These are phyloP conservation scores for Agaricus subrufescens DNA, from an alignment of 768 basidiomycete genomes.

Conservation along the genomic window DNA sequence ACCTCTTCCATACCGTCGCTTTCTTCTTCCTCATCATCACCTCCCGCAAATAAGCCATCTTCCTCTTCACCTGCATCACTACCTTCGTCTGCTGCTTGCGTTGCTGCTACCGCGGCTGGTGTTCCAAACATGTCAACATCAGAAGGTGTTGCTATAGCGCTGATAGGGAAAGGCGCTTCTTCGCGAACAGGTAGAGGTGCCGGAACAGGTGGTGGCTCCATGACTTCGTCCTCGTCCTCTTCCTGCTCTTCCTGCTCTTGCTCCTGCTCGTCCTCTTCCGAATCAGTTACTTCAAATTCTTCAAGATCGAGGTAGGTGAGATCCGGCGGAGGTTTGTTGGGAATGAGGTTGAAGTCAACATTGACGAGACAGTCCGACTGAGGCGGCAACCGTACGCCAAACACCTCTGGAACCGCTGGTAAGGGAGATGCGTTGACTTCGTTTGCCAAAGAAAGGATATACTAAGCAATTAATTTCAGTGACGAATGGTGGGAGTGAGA, in stretches of 20 bases:
- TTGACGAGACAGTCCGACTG: slow-evolving; percentile 66
- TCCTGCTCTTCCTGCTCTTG: slow-evolving; percentile 42
- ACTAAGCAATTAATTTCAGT: slow-evolving; percentile 35
- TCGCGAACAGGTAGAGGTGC: slow-evolving; percentile 24
- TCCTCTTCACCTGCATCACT: slow-evolving; percentile 72
- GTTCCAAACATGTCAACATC: slow-evolving; percentile 63
- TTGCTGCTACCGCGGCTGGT: slow-evolving; percentile 29
- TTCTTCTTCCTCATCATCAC: slow-evolving; percentile 71
- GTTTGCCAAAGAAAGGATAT: slow-evolving; percentile 72
- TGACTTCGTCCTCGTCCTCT: slow-evolving; percentile 59
- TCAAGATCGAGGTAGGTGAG: slow-evolving; percentile 79
- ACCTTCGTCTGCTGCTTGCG: slow-evolving; percentile 45
- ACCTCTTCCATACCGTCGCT: slow-evolving; percentile 84
- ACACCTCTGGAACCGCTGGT: slow-evolving; percentile 83
- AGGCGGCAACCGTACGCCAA: slow-evolving; percentile 79
- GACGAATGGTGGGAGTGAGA: background rate
- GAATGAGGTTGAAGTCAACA: slow-evolving; percentile 83
- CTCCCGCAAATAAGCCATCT: slow-evolving; percentile 74
- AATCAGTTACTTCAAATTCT: slow-evolving; percentile 74
- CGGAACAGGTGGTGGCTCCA: slow-evolving; percentile 42
- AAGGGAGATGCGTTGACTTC: slow-evolving; percentile 80
- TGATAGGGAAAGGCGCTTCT: slow-evolving; percentile 55
- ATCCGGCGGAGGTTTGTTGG: slow-evolving; percentile 78
- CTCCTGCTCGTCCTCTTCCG: slow-evolving; percentile 59
- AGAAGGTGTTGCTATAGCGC: slow-evolving; percentile 58